Conservation (phyloP, 768 basidiomycete genomes). For the Hericium coralloides region DNA sequence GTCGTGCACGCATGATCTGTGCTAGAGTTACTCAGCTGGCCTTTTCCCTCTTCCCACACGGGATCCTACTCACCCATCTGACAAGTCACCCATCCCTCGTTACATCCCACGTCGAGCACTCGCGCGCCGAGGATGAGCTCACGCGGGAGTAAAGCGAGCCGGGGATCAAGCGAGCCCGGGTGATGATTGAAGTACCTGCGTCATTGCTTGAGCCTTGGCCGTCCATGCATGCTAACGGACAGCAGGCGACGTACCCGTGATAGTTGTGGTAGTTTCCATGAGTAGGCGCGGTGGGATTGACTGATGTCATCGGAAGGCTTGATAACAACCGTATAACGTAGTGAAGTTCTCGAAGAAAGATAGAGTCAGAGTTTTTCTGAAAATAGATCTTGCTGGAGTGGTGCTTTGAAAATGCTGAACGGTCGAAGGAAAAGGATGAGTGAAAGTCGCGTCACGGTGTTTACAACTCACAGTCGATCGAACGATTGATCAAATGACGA, state of each 20-base stretch:
- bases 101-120: constrained; percentile 82
- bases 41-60: neutral
- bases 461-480: no score
- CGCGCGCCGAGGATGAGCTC: constrained; percentile 42
- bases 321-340: no score
- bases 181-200: constrained; percentile 7
- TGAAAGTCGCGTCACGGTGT: no score
- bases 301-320: constrained; percentile 1
- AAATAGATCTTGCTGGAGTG: no score
- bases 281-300: constrained; percentile 6
- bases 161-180: constrained; percentile 36
- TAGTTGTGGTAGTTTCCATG: constrained; percentile 17
- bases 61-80: constrained; percentile 55
- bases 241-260: constrained; percentile 5
- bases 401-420: no score
- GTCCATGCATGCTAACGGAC: neutral
- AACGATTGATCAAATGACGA: no score
- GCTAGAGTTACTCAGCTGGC: constrained; percentile 29
- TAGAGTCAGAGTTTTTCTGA: no score
- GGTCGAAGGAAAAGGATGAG: no score
- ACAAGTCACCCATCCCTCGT: constrained; percentile 78
- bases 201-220: neutral
- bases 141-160: constrained; percentile 53
- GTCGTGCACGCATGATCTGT: constrained; percentile 51
- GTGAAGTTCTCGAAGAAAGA: no score